A percentile compares a stretch with the other conserved stretches of the same genome.
Evolutionary conservation across 495 filamentous ascomycete species (phyloP).

Genomic region (Rhypophila decipiens): DNA sequence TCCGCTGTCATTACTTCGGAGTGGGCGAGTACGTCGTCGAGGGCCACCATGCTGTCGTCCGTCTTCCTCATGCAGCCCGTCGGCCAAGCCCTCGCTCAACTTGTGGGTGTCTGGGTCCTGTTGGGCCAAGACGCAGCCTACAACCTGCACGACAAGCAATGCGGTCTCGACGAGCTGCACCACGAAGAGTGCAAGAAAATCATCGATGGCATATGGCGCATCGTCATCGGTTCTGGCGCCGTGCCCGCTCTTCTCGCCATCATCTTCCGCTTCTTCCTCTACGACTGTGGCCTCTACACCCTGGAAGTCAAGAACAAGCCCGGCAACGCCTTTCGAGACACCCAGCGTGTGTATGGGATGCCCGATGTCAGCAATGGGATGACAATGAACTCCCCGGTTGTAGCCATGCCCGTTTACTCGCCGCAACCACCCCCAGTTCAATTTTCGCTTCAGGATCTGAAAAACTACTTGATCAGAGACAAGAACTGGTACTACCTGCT

Average conservation of each 20-base stretch:
- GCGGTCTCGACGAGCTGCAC: conserved; percentile 39
- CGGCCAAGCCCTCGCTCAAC: conserved; percentile 61
- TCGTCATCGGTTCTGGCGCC: conserved; percentile 67
- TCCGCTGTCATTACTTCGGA: conserved; percentile 71
- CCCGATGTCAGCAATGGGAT: conserved; percentile 56
- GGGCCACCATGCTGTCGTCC: conserved; percentile 70
- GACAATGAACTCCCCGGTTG: conserved; percentile 54
- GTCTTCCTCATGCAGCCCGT: conserved; percentile 79
- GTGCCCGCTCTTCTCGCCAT: conserved; percentile 65
- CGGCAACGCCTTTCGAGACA: conserved; percentile 56
- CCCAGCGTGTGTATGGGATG: conserved; percentile 47
- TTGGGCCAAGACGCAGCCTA: conserved; percentile 61
- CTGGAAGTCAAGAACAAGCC: conserved; percentile 65
- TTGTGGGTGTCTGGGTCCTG: conserved; percentile 61
- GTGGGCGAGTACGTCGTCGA: conserved; percentile 64
- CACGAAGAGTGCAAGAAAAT: conserved; percentile 55
- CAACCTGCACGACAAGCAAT: conserved; percentile 39
- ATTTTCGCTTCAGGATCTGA: conserved; percentile 24
- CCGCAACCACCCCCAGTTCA: conserved; percentile 18
- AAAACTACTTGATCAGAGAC: conserved; percentile 26
- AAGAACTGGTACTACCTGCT: conserved; percentile 32
- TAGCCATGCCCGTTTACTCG: conserved; percentile 12
- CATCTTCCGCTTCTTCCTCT: conserved; percentile 73
- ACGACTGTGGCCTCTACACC: conserved; percentile 67
- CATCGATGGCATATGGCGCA: conserved; percentile 76